phyloP scores from a whole-genome alignment of 2,329 filamentous ascomycete genomes.

The Chrysosporium queenslandicum region DNA sequence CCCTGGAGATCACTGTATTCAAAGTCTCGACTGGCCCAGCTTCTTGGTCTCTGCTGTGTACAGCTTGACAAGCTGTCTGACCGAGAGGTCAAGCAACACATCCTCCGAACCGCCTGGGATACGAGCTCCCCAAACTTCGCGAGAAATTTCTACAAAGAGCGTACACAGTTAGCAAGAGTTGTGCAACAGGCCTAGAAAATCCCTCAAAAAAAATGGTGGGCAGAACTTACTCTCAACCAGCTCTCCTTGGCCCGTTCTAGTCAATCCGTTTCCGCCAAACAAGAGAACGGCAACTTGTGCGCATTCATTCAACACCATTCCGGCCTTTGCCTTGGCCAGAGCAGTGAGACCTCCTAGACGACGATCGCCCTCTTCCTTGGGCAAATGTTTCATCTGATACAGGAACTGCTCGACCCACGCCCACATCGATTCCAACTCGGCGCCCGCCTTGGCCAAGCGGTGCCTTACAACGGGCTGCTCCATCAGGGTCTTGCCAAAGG shows the following conservation, averaged over 20 bases:
- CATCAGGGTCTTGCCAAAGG: slow-evolving; percentile 58
- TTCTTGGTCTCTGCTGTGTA: slow-evolving; percentile 37
- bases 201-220: too few species aligned
- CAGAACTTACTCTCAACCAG: slow-evolving; percentile 59
- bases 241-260: slow-evolving; percentile 59
- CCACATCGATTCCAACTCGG: slow-evolving; percentile 57
- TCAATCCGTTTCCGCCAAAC: slow-evolving; percentile 66
- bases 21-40: slow-evolving; percentile 21
- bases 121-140: slow-evolving; percentile 52
- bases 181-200: slow-evolving; percentile 15
- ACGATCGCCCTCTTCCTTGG: slow-evolving; percentile 37
- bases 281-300: slow-evolving; percentile 58
- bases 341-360: slow-evolving; percentile 63
- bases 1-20: not conserved
- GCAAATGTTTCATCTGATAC: slow-evolving; percentile 56
- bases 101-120: slow-evolving; percentile 64
- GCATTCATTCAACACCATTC: slow-evolving; percentile 61
- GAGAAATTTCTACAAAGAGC: slow-evolving; percentile 44
- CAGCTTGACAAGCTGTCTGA: slow-evolving; percentile 61
- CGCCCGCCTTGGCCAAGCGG: slow-evolving; percentile 59
- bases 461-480: slow-evolving; percentile 66
- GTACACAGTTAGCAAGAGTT: slow-evolving; percentile 20
- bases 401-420: slow-evolving; percentile 64
- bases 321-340: slow-evolving; percentile 61
- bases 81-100: slow-evolving; percentile 59